phyloP scores from a whole-genome alignment of 2,329 filamentous ascomycete genomes.

The Cladosporium sp. region DNA sequence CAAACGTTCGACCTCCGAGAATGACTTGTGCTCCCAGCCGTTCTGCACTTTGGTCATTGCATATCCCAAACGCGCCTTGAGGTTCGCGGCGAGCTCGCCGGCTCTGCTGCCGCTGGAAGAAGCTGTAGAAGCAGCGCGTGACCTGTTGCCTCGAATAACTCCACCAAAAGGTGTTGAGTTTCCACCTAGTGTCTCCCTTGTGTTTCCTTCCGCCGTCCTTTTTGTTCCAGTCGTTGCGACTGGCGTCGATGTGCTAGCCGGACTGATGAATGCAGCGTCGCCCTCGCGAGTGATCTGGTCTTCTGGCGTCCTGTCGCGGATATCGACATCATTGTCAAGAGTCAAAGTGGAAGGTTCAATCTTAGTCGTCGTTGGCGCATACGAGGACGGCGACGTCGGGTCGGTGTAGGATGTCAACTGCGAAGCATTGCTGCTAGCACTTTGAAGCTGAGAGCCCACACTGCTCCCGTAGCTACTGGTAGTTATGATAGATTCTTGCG shows the following conservation, averaged over 20 bases:
- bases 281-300: slow-evolving; percentile 24
- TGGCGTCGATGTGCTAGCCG: slow-evolving; percentile 39
- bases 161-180: slow-evolving; percentile 33
- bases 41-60: slow-evolving; percentile 92
- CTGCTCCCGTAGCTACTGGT: slow-evolving; percentile 32
- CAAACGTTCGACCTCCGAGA: slow-evolving; percentile 75
- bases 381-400: slow-evolving; percentile 32
- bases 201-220: slow-evolving; percentile 72
- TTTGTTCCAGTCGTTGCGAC: slow-evolving; percentile 60
- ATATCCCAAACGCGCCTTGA: slow-evolving; percentile 84
- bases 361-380: slow-evolving; percentile 15
- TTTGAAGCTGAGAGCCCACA: slow-evolving; percentile 24
- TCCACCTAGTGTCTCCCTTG: slow-evolving; percentile 61
- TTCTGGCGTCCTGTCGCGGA: slow-evolving; percentile 26
- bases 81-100: slow-evolving; percentile 79
- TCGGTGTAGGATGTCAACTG: slow-evolving; percentile 37
- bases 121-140: slow-evolving; percentile 69
- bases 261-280: background rate
- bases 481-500: slow-evolving; percentile 35
- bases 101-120: slow-evolving; percentile 69
- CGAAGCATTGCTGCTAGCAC: slow-evolving; percentile 34
- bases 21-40: slow-evolving; percentile 78
- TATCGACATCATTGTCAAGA: background rate
- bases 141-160: slow-evolving; percentile 55
- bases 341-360: background rate